phyloP scores from a whole-genome alignment of 805 yeast genomes.

The Ogataea philodendri region DNA sequence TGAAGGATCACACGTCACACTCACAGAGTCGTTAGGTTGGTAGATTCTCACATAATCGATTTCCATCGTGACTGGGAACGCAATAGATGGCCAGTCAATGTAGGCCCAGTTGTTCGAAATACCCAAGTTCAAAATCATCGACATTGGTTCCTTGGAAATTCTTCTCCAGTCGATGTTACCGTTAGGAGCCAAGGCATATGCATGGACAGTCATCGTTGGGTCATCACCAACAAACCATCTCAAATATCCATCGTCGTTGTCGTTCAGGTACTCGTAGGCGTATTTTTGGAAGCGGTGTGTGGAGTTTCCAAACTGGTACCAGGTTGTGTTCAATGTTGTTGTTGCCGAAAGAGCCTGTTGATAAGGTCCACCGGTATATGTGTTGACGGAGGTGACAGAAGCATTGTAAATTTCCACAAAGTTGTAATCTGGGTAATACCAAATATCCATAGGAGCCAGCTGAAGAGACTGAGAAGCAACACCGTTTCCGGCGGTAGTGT shows the following conservation, averaged over 20 bases:
- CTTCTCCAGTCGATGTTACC: constrained; percentile 87
- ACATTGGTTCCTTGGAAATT: constrained; percentile 90
- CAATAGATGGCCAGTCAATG: constrained; percentile 81
- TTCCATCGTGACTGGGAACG: constrained; percentile 74
- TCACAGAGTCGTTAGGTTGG: constrained; percentile 66
- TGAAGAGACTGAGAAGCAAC: constrained; percentile 91
- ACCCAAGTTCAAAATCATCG: constrained; percentile 83
- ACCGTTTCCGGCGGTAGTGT: constrained; percentile 50
- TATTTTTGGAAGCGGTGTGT: constrained; percentile 62
- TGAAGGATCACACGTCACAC: constrained; percentile 80
- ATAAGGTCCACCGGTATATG: constrained; percentile 88
- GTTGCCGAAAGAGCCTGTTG: constrained; percentile 91
- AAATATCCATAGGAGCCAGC: constrained; percentile 89
- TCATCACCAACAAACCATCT: constrained; percentile 83
- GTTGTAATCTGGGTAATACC: constrained; percentile 90
- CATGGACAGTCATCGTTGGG: constrained; percentile 71
- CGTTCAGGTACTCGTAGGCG: constrained; percentile 77
- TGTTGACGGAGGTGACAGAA: constrained; percentile 74
- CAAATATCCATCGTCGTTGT: constrained; percentile 67
- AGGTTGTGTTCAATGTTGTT: constrained; percentile 71
- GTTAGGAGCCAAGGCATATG: constrained; percentile 79
- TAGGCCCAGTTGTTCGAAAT: constrained; percentile 90
- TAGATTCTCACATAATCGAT: constrained; percentile 89
- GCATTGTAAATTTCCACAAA: constrained; percentile 70
- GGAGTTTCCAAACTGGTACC: constrained; percentile 71